Conservation (phyloP, 306 rosid species). For the Cyamopsis tetragonoloba region DNA sequence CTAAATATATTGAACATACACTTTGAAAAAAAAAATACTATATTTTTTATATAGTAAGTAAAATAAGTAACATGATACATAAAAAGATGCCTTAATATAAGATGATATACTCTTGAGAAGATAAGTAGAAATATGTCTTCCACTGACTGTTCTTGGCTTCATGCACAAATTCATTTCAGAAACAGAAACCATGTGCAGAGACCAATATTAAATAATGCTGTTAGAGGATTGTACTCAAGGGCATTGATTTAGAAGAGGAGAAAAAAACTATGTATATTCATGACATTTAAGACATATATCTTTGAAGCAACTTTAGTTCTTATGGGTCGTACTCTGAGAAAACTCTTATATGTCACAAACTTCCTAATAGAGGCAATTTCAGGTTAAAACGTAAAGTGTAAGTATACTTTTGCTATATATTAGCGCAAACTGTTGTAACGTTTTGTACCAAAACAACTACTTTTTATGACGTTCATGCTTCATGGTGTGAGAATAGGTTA, state of each 20-base stretch:
- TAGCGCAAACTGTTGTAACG: not conserved
- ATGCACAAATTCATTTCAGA: slow-evolving; percentile 20
- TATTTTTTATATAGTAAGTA: too few relatives aligned
- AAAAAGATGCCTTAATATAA: too few relatives aligned
- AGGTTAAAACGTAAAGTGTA: not conserved
- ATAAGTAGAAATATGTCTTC: slow-evolving; percentile 18
- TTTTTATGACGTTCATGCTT: too few relatives aligned
- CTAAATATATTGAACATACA: too few relatives aligned
- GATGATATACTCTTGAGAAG: too few relatives aligned
- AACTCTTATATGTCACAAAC: slow-evolving; percentile 1
- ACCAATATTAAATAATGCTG: slow-evolving; percentile 28
- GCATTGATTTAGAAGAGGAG: slow-evolving; percentile 13
- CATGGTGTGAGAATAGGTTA: too few relatives aligned
- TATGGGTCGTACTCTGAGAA: slow-evolving; percentile 7
- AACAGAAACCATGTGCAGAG: slow-evolving; percentile 25
- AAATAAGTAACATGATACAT: too few relatives aligned
- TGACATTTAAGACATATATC: not conserved
- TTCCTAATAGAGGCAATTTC: slow-evolving; percentile 16
- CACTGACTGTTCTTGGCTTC: slow-evolving; percentile 25
- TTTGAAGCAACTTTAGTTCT: slow-evolving; percentile 28
- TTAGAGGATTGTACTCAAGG: slow-evolving; percentile 16
- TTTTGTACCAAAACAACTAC: too few relatives aligned
- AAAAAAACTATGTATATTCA: not conserved
- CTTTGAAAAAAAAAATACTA: too few relatives aligned
- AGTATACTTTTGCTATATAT: not conserved